phyloP scores from a whole-genome alignment of 306 rosid genomes.

The Rubus parviflorus region DNA sequence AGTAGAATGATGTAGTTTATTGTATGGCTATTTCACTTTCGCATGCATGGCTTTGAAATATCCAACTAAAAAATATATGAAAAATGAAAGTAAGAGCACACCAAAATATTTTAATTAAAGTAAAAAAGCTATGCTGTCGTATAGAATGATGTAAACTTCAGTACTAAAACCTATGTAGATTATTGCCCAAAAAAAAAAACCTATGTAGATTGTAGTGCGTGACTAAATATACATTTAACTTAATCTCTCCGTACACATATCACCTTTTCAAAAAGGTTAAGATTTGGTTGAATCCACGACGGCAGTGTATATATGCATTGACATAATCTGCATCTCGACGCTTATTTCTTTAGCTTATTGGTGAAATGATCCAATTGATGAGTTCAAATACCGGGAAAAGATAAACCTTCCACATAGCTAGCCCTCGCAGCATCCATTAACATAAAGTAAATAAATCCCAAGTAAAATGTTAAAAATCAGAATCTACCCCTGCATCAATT shows the following conservation, averaged over 20 bases:
- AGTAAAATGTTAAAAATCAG: background rate
- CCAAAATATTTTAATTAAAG: background rate
- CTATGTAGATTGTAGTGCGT: background rate
- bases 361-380: background rate
- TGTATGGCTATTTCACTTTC: too few relatives aligned
- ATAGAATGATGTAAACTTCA: constrained; percentile 36
- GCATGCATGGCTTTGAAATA: too few relatives aligned
- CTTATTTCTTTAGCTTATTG: background rate
- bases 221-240: background rate
- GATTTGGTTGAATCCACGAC: too few relatives aligned
- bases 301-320: background rate
- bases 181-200: too few relatives aligned
- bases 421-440: constrained; percentile 9
- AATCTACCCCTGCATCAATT: background rate
- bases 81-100: too few relatives aligned
- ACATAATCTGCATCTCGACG: background rate
- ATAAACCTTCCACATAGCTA: background rate
- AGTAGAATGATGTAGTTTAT: too few relatives aligned
- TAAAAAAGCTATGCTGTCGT: constrained; percentile 20
- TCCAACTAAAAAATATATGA: too few relatives aligned
- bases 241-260: too few relatives aligned
- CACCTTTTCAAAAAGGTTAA: too few relatives aligned
- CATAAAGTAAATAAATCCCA: too few relatives aligned
- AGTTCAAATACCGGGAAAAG: too few relatives aligned
- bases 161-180: background rate